phyloP scores from a whole-genome alignment of 176 grass and related monocot species.

The Paspalum vaginatum region DNA sequence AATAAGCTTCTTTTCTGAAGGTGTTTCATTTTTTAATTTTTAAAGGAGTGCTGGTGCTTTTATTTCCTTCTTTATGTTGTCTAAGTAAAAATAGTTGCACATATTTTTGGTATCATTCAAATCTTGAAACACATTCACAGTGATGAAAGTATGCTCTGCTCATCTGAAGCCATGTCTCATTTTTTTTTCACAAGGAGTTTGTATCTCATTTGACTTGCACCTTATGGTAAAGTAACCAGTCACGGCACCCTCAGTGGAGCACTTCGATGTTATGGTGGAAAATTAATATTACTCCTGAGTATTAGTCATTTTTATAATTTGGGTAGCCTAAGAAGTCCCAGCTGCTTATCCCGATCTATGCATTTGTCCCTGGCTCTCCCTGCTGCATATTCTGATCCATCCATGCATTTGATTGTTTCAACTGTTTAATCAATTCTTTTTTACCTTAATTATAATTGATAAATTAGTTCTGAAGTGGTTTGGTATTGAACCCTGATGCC shows the following conservation, averaged over 20 bases:
- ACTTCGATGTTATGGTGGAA: neutral
- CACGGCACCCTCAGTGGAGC: neutral
- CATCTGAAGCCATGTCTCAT: neutral
- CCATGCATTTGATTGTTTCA: neutral
- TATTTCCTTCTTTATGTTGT: slow-evolving; percentile 1
- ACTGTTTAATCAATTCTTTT: neutral
- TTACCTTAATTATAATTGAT: neutral
- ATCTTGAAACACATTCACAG: neutral
- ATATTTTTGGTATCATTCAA: neutral
- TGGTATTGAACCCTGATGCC: slow-evolving; percentile 8
- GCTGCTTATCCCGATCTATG: neutral
- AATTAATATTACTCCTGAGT: neutral
- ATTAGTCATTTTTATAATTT: slow-evolving; percentile 3
- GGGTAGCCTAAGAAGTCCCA: neutral
- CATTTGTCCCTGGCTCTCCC: neutral
- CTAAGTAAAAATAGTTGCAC: neutral
- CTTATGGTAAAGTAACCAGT: neutral
- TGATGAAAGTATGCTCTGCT: neutral
- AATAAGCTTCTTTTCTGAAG: neutral
- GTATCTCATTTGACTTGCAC: neutral
- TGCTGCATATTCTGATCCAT: slow-evolving; percentile 2
- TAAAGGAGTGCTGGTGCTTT: neutral
- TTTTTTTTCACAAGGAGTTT: too few species aligned
- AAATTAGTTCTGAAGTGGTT: neutral
- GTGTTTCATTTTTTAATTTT: neutral